Base-by-base conservation (phyloP, 192 early-diverging fungal genomes). In the Backusella mclennaniae region DNA sequence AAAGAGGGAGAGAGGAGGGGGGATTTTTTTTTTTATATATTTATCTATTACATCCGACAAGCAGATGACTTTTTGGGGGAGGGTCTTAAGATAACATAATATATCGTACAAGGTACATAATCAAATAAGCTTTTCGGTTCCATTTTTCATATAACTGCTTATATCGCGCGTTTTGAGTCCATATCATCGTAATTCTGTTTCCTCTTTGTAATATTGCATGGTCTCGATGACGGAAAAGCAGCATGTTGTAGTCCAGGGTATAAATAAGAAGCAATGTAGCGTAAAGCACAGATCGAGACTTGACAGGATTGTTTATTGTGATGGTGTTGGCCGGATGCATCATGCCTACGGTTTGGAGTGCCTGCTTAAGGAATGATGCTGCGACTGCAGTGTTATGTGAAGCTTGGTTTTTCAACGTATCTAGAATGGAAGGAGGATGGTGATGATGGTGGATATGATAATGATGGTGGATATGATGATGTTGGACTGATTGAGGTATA, bases 401-500 rank as follows among this genome's bases (percentile, higher is more conserved):
- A 26, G 56, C 56, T 29, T 63, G 56, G 26, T 11, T 26, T 63
- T 63, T 63, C 26, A 63, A 63, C 9, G 21, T 29, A 63, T 63
- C 21, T 63, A 63, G 6, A 29, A 63, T 63, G 56, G 56, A 63
- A 23, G 19, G 53, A 63, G 53, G 8, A 29, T 63, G 56, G 29
- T 63, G 56, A 26, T 63, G 56, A 11, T 63, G 29, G 29, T 29
- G 11, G 14, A 29, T 23, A 63, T 63, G 56, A 63, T 63, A 63
- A 63, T 63, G 56, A 63, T 63, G 56, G 56, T 63, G 56, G 26
- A 63, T 63, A 26, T 63, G 56, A 63, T 63, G 26, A 29, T 63
- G 56, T 29, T 63, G 19, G 9, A 63, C 56, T 63, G 56, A 53
- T 53, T 23, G 52, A 53, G 52, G 56, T 63, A 63, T 63, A 63